Evolutionary conservation across 1,284 basidiomycete genomes (phyloP).

Genomic region (Ustilago curta): DNA sequence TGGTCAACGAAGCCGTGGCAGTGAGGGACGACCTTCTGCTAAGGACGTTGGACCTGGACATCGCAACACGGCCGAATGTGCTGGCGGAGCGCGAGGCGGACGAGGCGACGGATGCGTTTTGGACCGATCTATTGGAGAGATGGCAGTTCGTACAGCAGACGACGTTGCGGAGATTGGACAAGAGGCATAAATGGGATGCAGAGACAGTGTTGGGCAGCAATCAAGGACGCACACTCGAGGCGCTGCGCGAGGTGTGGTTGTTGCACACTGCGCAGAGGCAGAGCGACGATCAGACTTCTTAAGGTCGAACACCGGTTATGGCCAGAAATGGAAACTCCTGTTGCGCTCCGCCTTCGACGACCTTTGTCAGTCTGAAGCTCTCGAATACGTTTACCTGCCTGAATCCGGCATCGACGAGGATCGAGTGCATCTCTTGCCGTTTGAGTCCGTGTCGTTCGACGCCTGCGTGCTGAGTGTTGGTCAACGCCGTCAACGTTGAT

Average conservation of each 20-base stretch:
- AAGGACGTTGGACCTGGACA: slow-evolving; percentile 29
- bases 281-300: neutral
- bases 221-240: slow-evolving; percentile 23
- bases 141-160: slow-evolving; percentile 29
- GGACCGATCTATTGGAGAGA: slow-evolving; percentile 18
- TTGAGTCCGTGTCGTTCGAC: slow-evolving; percentile 50
- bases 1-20: slow-evolving; percentile 21
- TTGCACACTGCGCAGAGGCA: neutral
- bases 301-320: slow-evolving; percentile 37
- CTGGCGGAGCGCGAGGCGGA: slow-evolving; percentile 8
- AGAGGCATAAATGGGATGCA: slow-evolving; percentile 23
- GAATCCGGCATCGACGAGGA: slow-evolving; percentile 37
- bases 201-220: slow-evolving; percentile 10
- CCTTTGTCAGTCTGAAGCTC: slow-evolving; percentile 43
- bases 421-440: slow-evolving; percentile 32
- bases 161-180: neutral
- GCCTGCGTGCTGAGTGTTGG: slow-evolving; percentile 34
- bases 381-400: slow-evolving; percentile 43
- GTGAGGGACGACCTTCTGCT: slow-evolving; percentile 43
- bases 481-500: neutral
- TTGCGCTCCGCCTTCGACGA: slow-evolving; percentile 15
- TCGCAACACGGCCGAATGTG: neutral
- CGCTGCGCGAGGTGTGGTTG: slow-evolving; percentile 34
- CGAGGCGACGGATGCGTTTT: slow-evolving; percentile 14
- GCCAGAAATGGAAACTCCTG: slow-evolving; percentile 45